A percentile compares a stretch with the other conserved stretches of the same genome.
These are phyloP conservation scores for Leccinum obscurum DNA, from an alignment of 768 basidiomycete genomes.

Conservation along the genomic window DNA sequence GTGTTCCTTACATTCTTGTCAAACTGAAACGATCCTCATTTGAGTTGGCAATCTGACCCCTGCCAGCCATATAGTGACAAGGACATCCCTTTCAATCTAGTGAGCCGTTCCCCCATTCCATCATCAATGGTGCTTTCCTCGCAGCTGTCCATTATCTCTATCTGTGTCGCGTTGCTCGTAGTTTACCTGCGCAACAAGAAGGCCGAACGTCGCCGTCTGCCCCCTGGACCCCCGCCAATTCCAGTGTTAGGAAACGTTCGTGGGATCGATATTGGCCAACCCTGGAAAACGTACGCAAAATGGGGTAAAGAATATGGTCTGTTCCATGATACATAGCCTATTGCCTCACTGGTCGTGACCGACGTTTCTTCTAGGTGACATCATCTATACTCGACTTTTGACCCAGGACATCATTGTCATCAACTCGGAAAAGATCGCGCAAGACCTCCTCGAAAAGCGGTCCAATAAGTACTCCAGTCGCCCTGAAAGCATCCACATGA, in stretches of 20 bases:
- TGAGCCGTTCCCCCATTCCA: neutral
- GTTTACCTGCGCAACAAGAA: slow-evolving; percentile 12
- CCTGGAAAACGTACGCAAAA: slow-evolving; percentile 24
- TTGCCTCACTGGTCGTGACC: neutral
- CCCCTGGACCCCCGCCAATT: slow-evolving; percentile 24
- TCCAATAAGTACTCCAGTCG: slow-evolving; percentile 28
- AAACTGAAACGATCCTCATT: neutral
- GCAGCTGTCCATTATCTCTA: slow-evolving; percentile 2
- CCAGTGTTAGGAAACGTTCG: slow-evolving; percentile 24
- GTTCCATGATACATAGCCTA: neutral
- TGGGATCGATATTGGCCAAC: slow-evolving; percentile 18
- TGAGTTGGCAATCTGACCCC: neutral
- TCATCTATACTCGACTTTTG: slow-evolving; percentile 26
- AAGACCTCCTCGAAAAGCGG: slow-evolving; percentile 23
- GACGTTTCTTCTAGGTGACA: slow-evolving; percentile 14
- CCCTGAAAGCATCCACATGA: slow-evolving; percentile 15
- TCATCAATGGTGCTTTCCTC: slow-evolving; percentile 5
- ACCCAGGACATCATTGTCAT: slow-evolving; percentile 27
- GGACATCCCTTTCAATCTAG: neutral
- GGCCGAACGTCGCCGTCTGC: slow-evolving; percentile 12
- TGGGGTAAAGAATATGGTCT: slow-evolving; percentile 24
- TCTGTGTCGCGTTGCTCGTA: slow-evolving; percentile 13
- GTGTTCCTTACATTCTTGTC: neutral
- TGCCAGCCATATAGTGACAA: neutral
- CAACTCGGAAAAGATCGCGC: slow-evolving; percentile 28